Percentiles rank a stretch among this genome's conserved stretches.
phyloP scores from a whole-genome alignment of 495 filamentous ascomycete genomes.

The Neurospora sp. region DNA sequence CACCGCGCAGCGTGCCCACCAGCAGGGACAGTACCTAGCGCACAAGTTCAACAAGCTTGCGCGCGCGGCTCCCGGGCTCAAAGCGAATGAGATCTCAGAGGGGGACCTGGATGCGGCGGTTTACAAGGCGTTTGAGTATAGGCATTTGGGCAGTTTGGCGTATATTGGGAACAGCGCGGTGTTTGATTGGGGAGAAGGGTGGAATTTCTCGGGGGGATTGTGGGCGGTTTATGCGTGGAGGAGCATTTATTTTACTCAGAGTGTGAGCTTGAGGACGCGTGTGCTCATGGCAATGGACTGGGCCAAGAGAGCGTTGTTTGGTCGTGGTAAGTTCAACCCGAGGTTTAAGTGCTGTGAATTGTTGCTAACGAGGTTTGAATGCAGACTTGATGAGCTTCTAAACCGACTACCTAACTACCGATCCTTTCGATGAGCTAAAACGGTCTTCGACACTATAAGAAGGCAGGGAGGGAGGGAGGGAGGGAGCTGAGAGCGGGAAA shows the following conservation, averaged over 20 bases:
- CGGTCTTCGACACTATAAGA: neutral
- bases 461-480: neutral
- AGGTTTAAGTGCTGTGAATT: neutral
- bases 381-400: constrained; percentile 62
- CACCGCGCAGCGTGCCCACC: constrained; percentile 93
- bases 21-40: constrained; percentile 90
- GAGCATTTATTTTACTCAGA: constrained; percentile 96
- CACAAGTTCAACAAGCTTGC: constrained; percentile 92
- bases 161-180: constrained; percentile 96
- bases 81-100: constrained; percentile 67
- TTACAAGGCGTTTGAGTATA: constrained; percentile 94
- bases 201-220: constrained; percentile 73
- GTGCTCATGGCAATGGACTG: constrained; percentile 96
- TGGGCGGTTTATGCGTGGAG: constrained; percentile 95
- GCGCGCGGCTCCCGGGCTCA: constrained; percentile 62
- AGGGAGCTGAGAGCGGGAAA: neutral
- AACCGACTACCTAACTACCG: neutral
- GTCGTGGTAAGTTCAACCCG: constrained; percentile 65
- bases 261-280: constrained; percentile 84
- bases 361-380: constrained; percentile 14
- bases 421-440: neutral
- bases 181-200: constrained; percentile 69
- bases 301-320: constrained; percentile 90
- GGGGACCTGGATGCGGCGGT: constrained; percentile 88
- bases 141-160: constrained; percentile 81